Conservation (phyloP, 768 basidiomycete species). For the Russula emetica region DNA sequence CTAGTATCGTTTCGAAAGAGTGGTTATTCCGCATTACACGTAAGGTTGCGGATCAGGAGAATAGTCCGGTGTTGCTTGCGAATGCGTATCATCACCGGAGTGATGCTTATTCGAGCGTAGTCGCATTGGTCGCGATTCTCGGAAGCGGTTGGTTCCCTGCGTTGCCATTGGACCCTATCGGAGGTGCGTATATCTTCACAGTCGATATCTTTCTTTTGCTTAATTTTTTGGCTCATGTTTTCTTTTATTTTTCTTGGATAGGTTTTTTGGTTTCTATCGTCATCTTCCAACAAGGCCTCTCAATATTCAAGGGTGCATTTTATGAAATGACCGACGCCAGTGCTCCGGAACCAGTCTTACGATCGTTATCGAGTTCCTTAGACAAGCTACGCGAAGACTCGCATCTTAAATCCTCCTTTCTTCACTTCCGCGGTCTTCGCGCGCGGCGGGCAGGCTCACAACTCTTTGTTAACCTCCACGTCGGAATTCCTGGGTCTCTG, state of each 20-base stretch:
- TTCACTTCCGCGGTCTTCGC: conserved; percentile 55
- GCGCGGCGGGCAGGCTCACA: conserved; percentile 76
- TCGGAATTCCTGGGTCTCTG: conserved; percentile 56
- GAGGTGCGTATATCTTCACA: conserved; percentile 50
- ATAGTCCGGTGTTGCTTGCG: conserved; percentile 87
- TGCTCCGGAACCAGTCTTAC: conserved; percentile 48
- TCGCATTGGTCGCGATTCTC: conserved; percentile 89
- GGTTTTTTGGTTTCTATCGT: conserved; percentile 86
- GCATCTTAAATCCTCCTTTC: conserved; percentile 9
- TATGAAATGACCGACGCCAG: conserved; percentile 83
- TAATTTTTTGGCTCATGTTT: conserved; percentile 2
- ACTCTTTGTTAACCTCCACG: conserved; percentile 78
- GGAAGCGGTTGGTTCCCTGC: conserved; percentile 83
- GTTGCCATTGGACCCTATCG: conserved; percentile 89
- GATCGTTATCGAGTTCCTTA: conserved; percentile 52
- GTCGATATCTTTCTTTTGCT: neutral
- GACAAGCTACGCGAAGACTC: conserved; percentile 10
- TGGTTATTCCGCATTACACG: conserved; percentile 89
- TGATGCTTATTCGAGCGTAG: conserved; percentile 89
- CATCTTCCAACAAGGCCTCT: conserved; percentile 75
- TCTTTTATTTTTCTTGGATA: conserved; percentile 31
- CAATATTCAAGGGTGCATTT: conserved; percentile 63
- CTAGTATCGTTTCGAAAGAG: conserved; percentile 81
- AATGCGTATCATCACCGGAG: conserved; percentile 98
- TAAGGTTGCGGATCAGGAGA: conserved; percentile 85